A percentile compares a stretch with the other conserved stretches of the same genome.
phyloP scores from a whole-genome alignment of 2,329 filamentous ascomycete genomes.

The Clarireedia paspali region DNA sequence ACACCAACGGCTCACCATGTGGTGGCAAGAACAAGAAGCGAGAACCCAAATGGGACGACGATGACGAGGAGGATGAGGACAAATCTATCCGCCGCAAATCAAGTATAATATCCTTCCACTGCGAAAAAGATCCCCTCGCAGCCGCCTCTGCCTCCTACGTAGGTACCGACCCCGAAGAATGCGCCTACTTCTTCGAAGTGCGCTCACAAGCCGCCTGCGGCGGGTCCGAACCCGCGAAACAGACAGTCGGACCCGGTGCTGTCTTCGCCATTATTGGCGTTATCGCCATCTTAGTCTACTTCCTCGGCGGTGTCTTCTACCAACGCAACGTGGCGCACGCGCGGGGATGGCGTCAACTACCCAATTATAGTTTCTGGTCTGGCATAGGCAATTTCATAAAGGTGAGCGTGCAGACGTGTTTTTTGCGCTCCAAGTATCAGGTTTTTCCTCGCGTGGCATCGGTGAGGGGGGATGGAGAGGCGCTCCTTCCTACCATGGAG shows the following conservation, averaged over 20 bases:
- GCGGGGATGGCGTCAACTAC: slow-evolving; percentile 88
- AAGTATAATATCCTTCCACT: slow-evolving; percentile 85
- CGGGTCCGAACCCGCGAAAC: slow-evolving; percentile 58
- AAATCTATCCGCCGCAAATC: slow-evolving; percentile 53
- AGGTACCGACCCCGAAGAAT: slow-evolving; percentile 75
- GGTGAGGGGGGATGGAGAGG: slow-evolving; percentile 23
- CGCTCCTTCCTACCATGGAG: slow-evolving; percentile 27
- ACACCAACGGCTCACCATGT: slow-evolving; percentile 70
- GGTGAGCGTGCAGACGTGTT: slow-evolving; percentile 44
- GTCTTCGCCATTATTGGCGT: slow-evolving; percentile 81
- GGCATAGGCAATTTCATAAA: slow-evolving; percentile 77
- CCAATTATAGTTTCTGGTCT: slow-evolving; percentile 90
- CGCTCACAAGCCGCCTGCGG: slow-evolving; percentile 77
- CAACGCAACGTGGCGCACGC: slow-evolving; percentile 92
- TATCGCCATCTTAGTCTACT: slow-evolving; percentile 75
- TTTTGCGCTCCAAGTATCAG: slow-evolving; percentile 20
- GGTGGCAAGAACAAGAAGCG: slow-evolving; percentile 38
- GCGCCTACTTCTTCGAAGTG: slow-evolving; percentile 92
- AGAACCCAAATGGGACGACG: slow-evolving; percentile 23
- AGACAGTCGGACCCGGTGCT: slow-evolving; percentile 63
- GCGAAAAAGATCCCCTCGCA: slow-evolving; percentile 71
- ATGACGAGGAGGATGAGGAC: slow-evolving; percentile 26
- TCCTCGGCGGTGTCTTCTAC: slow-evolving; percentile 90
- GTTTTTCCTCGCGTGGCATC: slow-evolving; percentile 25
- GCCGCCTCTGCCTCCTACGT: slow-evolving; percentile 75